A percentile compares a stretch with the other conserved stretches of the same genome.
These are phyloP conservation scores for Pichia sporocuriosa DNA, from an alignment of 805 yeast genomes.

Conservation along the genomic window DNA sequence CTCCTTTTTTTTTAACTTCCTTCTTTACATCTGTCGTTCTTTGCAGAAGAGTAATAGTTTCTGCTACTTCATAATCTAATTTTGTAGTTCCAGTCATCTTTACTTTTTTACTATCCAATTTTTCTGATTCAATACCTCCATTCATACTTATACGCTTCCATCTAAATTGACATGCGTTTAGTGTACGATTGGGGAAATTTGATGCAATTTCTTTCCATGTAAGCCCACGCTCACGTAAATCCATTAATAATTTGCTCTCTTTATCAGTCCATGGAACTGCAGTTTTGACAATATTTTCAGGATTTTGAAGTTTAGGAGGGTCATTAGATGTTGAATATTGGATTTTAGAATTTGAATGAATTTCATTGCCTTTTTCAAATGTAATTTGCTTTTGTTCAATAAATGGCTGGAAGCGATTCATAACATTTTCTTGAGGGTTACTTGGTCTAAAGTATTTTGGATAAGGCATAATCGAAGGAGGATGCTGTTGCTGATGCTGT, in stretches of 20 bases:
- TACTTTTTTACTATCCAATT: not conserved
- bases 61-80: too few relatives aligned
- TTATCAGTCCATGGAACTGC: slow-evolving; percentile 8
- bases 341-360: not conserved
- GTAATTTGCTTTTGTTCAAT: too few relatives aligned
- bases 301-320: not conserved
- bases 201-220: slow-evolving; percentile 11
- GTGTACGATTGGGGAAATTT: slow-evolving; percentile 5
- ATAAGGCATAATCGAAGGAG: too few relatives aligned
- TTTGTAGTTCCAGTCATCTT: not conserved
- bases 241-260: slow-evolving; percentile 4
- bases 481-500: not conserved
- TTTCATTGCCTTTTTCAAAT: too few relatives aligned
- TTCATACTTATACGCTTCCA: slow-evolving; percentile 9
- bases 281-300: not conserved
- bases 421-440: too few relatives aligned
- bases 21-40: too few relatives aligned
- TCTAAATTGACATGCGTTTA: slow-evolving; percentile 12
- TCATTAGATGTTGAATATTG: not conserved
- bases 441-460: too few relatives aligned
- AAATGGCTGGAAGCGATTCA: too few relatives aligned
- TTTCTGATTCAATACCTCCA: slow-evolving; percentile 3
- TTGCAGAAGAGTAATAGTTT: too few relatives aligned
- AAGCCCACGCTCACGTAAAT: slow-evolving; percentile 3
- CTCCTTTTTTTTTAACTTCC: too few relatives aligned